Evolutionary conservation across 257 asterid genomes (phyloP).

Genomic region (Solanum medicagineum): DNA sequence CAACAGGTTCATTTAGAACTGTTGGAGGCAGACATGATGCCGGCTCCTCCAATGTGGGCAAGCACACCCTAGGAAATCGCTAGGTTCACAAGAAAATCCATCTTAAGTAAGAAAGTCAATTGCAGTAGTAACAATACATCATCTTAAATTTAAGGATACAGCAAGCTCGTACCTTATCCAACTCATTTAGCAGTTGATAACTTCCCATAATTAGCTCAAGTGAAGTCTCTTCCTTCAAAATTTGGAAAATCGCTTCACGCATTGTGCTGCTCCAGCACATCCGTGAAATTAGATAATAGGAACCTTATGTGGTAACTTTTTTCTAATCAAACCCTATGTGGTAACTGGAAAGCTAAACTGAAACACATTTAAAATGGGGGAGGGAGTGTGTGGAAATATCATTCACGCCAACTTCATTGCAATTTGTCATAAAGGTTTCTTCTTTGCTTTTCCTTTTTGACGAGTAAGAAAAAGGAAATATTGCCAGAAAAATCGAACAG

Average conservation of each 20-base stretch:
- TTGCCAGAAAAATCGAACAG: neutral
- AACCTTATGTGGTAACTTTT: neutral
- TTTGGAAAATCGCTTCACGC: slow-evolving; percentile 61
- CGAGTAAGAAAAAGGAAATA: neutral
- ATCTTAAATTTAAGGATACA: neutral
- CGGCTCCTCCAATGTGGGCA: slow-evolving; percentile 24
- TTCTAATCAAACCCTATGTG: neutral
- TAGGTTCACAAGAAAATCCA: slow-evolving; percentile 8
- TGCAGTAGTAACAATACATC: neutral
- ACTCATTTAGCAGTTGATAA: slow-evolving; percentile 62
- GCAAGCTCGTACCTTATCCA: slow-evolving; percentile 48
- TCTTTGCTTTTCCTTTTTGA: neutral
- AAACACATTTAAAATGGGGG: neutral
- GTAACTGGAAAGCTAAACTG: neutral
- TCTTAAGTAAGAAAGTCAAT: slow-evolving; percentile 2
- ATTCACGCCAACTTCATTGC: neutral
- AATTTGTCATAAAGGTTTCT: neutral
- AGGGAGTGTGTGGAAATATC: neutral
- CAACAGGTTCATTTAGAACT: slow-evolving; percentile 14
- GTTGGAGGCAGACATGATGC: slow-evolving; percentile 31
- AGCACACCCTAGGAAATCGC: slow-evolving; percentile 58
- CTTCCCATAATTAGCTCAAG: slow-evolving; percentile 56
- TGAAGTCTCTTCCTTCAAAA: slow-evolving; percentile 60
- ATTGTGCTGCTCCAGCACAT: slow-evolving; percentile 41
- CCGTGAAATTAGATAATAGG: neutral